A percentile compares a stretch with the other conserved stretches of the same genome.
Evolutionary conservation across 495 filamentous ascomycete genomes (phyloP).

Genomic region (Margaritispora aquatica): DNA sequence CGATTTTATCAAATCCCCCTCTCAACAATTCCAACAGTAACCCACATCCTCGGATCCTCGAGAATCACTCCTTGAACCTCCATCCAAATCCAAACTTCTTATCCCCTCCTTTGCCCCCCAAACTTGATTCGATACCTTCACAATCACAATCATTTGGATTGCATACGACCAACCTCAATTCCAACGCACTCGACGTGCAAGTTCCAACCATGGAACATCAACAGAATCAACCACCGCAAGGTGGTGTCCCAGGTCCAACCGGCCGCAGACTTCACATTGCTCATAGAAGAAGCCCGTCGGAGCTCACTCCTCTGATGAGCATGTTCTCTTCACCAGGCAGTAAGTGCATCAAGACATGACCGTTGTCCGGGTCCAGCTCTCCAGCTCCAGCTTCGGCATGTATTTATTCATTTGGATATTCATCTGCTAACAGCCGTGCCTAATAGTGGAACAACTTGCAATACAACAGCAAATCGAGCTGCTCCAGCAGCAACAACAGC

Average conservation of each 20-base stretch:
- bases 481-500: conserved; percentile 96
- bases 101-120: conserved; percentile 44
- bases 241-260: conserved; percentile 71
- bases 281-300: conserved; percentile 93
- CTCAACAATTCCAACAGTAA: conserved; percentile 17
- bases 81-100: conserved; percentile 27
- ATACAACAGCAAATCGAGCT: conserved; percentile 98
- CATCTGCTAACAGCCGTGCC: conserved; percentile 19
- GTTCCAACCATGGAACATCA: conserved; percentile 73
- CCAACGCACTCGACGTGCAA: conserved; percentile 47
- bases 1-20: neutral
- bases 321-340: conserved; percentile 56
- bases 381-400: conserved; percentile 9
- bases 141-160: conserved; percentile 24
- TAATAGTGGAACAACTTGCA: conserved; percentile 90
- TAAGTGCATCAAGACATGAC: conserved; percentile 28
- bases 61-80: conserved; percentile 33
- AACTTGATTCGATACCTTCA: conserved; percentile 28
- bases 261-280: conserved; percentile 95
- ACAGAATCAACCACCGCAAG: conserved; percentile 49
- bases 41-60: conserved; percentile 31
- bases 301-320: conserved; percentile 98
- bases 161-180: conserved; percentile 14
- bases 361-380: conserved; percentile 11
- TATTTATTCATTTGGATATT: conserved; percentile 2